Percentiles rank a stretch among this genome's conserved stretches.
Conservation (phyloP, 2,329 filamentous ascomycete genomes). For the Tolypocladium inflatum region DNA sequence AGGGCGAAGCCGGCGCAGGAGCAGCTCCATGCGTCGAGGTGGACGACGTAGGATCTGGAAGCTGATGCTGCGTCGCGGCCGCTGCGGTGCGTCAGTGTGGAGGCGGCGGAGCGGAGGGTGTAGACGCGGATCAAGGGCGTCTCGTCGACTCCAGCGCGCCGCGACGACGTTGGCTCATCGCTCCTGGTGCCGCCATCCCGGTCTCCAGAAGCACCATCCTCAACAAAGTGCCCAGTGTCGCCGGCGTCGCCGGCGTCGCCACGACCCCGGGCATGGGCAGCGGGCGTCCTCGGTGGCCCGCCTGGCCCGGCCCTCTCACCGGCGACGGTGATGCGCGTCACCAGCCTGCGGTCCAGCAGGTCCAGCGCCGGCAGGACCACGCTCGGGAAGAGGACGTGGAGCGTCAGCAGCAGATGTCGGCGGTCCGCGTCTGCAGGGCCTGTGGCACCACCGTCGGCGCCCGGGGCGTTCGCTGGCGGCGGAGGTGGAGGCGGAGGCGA, state of each 20-base stretch:
- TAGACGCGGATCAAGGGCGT: constrained; percentile 31
- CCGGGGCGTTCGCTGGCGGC: not conserved
- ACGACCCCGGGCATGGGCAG: not conserved
- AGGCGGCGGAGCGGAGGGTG: constrained; percentile 53
- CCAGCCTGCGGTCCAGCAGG: constrained; percentile 68
- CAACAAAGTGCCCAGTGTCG: no score
- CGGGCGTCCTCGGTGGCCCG: not conserved
- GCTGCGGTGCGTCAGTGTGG: constrained; percentile 16
- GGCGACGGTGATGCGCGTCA: constrained; percentile 40
- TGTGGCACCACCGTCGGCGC: not conserved
- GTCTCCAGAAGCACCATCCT: no score
- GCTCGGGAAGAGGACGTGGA: constrained; percentile 78
- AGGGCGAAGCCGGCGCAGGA: constrained; percentile 80
- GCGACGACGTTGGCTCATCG: not conserved
- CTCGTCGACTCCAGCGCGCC: not conserved
- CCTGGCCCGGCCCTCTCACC: not conserved
- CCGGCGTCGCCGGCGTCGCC: not conserved
- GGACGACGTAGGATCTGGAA: constrained; percentile 54
- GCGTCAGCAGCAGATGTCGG: constrained; percentile 57
- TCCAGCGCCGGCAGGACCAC: constrained; percentile 79
- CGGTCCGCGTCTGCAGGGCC: not conserved
- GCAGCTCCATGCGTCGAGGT: constrained; percentile 74
- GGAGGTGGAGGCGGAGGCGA: constrained; percentile 8
- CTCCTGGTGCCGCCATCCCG: no score
- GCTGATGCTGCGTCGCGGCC: constrained; percentile 6